phyloP scores from a whole-genome alignment of 2,329 filamentous ascomycete species.

The Fulvia fulva region DNA sequence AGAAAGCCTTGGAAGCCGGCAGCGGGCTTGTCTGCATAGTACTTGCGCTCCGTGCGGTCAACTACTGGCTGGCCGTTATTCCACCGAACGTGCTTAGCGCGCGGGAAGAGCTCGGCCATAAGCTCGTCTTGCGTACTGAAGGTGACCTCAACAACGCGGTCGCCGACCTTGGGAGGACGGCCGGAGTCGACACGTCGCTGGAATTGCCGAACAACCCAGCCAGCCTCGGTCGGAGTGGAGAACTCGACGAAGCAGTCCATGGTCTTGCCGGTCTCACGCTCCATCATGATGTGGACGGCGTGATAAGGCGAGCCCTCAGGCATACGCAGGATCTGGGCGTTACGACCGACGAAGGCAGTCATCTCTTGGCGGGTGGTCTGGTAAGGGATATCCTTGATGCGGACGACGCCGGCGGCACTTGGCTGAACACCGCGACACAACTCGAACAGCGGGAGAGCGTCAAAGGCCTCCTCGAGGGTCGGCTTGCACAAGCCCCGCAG shows the following conservation, averaged over 20 bases:
- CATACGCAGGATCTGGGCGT: conserved; percentile 45
- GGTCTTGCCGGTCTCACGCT: conserved; percentile 54
- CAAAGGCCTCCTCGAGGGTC: conserved; percentile 25
- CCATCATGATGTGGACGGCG: conserved; percentile 56
- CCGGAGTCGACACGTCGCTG: conserved; percentile 35
- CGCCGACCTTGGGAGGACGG: conserved; percentile 44
- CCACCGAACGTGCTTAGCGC: conserved; percentile 50
- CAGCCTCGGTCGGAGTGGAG: conserved; percentile 36
- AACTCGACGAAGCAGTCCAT: conserved; percentile 53
- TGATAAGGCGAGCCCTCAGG: conserved; percentile 41
- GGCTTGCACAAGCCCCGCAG: conserved; percentile 23
- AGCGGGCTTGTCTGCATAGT: conserved; percentile 45
- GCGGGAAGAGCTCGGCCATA: conserved; percentile 50
- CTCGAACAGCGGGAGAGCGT: conserved; percentile 30
- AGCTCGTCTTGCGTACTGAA: conserved; percentile 47
- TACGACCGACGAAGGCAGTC: conserved; percentile 44
- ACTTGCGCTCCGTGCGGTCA: conserved; percentile 38
- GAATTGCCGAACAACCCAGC: conserved; percentile 36
- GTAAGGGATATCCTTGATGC: conserved; percentile 47
- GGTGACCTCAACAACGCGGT: conserved; percentile 45
- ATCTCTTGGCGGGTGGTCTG: conserved; percentile 48
- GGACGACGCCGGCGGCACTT: conserved; percentile 27
- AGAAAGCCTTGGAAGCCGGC: conserved; percentile 51
- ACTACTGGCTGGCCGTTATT: conserved; percentile 34
- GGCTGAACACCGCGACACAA: conserved; percentile 34